These are phyloP conservation scores for Aurantiochytrium sp. DNA, from an alignment of 108 stramenopile genomes.

Conservation along the genomic window DNA sequence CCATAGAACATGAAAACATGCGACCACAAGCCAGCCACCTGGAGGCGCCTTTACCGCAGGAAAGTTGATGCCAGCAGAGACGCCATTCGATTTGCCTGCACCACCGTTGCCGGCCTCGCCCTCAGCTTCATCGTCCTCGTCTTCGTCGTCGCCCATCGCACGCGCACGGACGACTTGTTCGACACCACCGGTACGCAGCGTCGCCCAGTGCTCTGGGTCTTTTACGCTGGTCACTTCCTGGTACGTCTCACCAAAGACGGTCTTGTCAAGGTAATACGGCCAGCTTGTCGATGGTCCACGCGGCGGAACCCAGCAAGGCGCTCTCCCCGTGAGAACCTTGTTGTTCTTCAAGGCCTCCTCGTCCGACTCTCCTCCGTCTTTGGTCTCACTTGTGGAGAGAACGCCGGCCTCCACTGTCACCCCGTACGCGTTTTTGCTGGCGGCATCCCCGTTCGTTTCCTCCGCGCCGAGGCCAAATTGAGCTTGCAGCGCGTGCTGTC, in stretches of 20 bases:
- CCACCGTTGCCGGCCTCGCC: background rate
- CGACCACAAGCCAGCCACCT: constrained; percentile 30
- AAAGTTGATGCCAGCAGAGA: background rate
- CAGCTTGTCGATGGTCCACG: background rate
- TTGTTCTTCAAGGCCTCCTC: background rate
- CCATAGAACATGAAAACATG: constrained; percentile 26
- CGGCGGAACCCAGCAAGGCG: constrained; percentile 15
- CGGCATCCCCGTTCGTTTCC: background rate
- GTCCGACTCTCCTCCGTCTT: background rate
- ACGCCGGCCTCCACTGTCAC: no score
- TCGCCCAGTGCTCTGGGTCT: background rate
- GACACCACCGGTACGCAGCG: background rate
- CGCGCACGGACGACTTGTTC: background rate
- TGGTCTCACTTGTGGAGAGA: background rate
- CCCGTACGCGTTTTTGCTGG: background rate
- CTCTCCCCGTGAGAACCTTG: background rate
- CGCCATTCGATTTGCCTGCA: background rate
- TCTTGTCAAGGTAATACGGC: constrained; percentile 31
- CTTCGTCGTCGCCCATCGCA: background rate
- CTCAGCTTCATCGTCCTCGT: background rate
- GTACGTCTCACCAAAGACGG: constrained; percentile 29
- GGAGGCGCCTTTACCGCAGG: background rate
- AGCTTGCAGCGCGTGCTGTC: constrained; percentile 14
- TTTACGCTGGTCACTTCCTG: background rate
- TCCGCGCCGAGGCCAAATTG: background rate